Percentiles rank a stretch among this genome's conserved stretches.
These are phyloP conservation scores for Davidsoniella australis DNA, from an alignment of 2,329 filamentous ascomycete species.

Conservation along the genomic window DNA sequence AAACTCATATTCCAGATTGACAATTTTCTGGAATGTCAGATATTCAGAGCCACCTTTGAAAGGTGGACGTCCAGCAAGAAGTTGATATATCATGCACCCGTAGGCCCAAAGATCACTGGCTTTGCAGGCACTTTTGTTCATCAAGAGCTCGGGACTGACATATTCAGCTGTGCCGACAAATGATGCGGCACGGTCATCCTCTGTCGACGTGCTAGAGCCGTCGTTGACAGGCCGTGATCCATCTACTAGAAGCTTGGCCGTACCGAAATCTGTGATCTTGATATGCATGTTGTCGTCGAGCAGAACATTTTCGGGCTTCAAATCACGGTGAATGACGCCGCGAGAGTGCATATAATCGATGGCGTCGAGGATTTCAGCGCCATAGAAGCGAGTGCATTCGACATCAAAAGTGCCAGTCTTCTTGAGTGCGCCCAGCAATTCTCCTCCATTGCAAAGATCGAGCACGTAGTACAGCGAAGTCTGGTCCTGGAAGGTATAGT, in stretches of 20 bases:
- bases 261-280: constrained; percentile 98
- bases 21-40: constrained; percentile 95
- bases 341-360: constrained; percentile 97
- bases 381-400: constrained; percentile 87
- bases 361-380: constrained; percentile 82
- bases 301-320: constrained; percentile 94
- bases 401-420: constrained; percentile 88
- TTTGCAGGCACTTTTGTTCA: constrained; percentile 93
- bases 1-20: constrained; percentile 85
- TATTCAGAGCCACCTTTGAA: constrained; percentile 97
- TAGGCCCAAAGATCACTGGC: constrained; percentile 97
- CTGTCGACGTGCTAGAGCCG: constrained; percentile 22
- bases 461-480: constrained; percentile 91
- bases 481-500: constrained; percentile 98
- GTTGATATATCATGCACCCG: constrained; percentile 93
- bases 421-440: constrained; percentile 82
- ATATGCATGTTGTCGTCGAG: constrained; percentile 92
- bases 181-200: constrained; percentile 66
- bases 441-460: constrained; percentile 80
- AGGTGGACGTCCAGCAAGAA: constrained; percentile 84
- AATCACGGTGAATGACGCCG: constrained; percentile 87
- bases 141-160: constrained; percentile 91
- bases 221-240: background rate
- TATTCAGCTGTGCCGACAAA: constrained; percentile 98
- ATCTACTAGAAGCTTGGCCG: constrained; percentile 62